Evolutionary conservation across 495 filamentous ascomycete species (phyloP).

Genomic region (Parathielavia appendiculata): DNA sequence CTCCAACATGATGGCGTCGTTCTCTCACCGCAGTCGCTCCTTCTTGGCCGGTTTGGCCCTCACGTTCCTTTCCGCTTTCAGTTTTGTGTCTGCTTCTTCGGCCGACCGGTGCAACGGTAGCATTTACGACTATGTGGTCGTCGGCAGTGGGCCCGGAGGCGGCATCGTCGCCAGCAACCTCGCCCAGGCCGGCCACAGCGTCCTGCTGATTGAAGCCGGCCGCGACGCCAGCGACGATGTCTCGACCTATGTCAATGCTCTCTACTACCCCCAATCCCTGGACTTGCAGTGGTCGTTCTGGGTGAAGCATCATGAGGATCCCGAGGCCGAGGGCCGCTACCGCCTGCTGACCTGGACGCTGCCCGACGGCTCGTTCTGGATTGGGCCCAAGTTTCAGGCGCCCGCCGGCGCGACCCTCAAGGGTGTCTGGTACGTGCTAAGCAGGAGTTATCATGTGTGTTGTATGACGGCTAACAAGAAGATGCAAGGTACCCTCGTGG

Average conservation of each 20-base stretch:
- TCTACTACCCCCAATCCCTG: constrained; percentile 34
- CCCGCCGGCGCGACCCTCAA: constrained; percentile 34
- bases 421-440: constrained; percentile 30
- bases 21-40: constrained; percentile 9
- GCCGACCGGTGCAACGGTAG: background rate
- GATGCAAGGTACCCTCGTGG: constrained; percentile 36
- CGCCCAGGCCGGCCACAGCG: constrained; percentile 52
- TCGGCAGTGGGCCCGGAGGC: constrained; percentile 61
- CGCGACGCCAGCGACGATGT: constrained; percentile 50
- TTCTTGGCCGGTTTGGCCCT: constrained; percentile 14
- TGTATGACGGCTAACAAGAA: background rate
- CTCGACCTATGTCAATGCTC: constrained; percentile 30
- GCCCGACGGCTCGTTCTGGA: constrained; percentile 37
- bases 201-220: constrained; percentile 60
- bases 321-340: background rate
- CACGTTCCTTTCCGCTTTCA: constrained; percentile 11
- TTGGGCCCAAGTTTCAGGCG: constrained; percentile 30
- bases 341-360: constrained; percentile 16
- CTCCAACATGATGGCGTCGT: constrained; percentile 5
- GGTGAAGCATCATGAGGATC: constrained; percentile 39
- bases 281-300: constrained; percentile 45
- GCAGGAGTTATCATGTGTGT: background rate
- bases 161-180: constrained; percentile 57
- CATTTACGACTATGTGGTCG: constrained; percentile 59
- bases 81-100: background rate